Conservation (phyloP, 805 yeast genomes). For the Wickerhamomyces rabaulensis region DNA sequence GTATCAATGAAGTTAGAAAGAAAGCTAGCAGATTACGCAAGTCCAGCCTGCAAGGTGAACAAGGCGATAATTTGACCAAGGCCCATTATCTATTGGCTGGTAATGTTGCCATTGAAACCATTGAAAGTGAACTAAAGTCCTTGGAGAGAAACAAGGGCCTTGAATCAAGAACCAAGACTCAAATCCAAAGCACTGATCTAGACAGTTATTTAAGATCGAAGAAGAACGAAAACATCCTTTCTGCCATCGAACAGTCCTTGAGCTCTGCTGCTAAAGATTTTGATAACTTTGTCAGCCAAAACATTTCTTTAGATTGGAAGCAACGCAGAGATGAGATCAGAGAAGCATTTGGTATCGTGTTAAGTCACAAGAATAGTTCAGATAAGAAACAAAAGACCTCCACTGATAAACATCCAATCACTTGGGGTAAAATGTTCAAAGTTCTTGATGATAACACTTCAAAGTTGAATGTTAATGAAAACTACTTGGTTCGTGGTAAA, state of each 20-base stretch:
- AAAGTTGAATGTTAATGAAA: conserved; percentile 38
- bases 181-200: conserved; percentile 34
- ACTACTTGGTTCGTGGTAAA: conserved; percentile 39
- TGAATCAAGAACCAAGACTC: conserved; percentile 24
- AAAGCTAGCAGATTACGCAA: conserved; percentile 56
- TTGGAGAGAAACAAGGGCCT: conserved; percentile 28
- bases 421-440: conserved; percentile 28
- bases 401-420: conserved; percentile 1
- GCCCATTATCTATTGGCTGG: conserved; percentile 89
- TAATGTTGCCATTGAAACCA: conserved; percentile 83
- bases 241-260: conserved; percentile 79
- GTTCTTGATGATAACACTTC: conserved; percentile 27
- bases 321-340: conserved; percentile 69
- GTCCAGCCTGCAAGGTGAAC: conserved; percentile 29
- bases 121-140: conserved; percentile 50
- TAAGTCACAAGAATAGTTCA: conserved; percentile 24
- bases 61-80: conserved; percentile 44
- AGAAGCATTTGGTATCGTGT: conserved; percentile 59
- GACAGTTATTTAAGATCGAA: conserved; percentile 61
- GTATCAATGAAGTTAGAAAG: conserved; percentile 71
- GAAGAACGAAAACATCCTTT: conserved; percentile 76
- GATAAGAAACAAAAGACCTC: conserved; percentile 14
- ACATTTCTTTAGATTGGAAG: conserved; percentile 80
- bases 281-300: conserved; percentile 67
- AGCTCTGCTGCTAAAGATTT: conserved; percentile 75